Evolutionary conservation across 2,329 filamentous ascomycete genomes (phyloP).

Genomic region (Microcera coccophila): DNA sequence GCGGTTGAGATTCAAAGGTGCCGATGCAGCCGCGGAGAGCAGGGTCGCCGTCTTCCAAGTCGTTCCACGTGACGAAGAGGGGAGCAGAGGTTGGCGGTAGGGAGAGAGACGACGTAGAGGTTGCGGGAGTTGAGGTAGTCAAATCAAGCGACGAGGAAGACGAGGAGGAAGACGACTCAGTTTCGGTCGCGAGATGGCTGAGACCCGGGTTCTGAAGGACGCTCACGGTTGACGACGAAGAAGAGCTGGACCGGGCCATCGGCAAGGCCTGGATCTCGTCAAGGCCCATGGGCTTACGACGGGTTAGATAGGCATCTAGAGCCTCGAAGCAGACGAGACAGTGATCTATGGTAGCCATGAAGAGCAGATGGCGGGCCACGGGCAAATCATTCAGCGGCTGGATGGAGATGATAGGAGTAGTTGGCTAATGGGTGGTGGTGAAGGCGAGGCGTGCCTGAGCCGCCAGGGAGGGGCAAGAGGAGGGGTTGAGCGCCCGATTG

Average conservation of each 20-base stretch:
- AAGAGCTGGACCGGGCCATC: constrained; percentile 31
- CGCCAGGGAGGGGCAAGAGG: constrained; percentile 15
- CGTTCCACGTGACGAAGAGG: constrained; percentile 95
- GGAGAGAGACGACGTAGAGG: constrained; percentile 41
- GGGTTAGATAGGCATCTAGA: constrained; percentile 70
- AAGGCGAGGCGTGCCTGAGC: constrained; percentile 12
- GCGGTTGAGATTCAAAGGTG: constrained; percentile 76
- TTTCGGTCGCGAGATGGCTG: constrained; percentile 37
- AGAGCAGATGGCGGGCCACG: constrained; percentile 4
- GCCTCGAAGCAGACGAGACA: constrained; percentile 93
- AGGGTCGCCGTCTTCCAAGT: constrained; percentile 44
- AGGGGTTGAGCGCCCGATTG: constrained; percentile 1
- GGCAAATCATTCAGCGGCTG: constrained; percentile 7
- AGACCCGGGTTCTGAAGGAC: constrained; percentile 40
- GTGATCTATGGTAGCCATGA: constrained; percentile 81
- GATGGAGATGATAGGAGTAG: constrained; percentile 3
- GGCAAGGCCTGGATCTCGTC: constrained; percentile 66
- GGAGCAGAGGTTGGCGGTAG: constrained; percentile 54
- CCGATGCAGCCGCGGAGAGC: constrained; percentile 90
- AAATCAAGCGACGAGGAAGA: constrained; percentile 40
- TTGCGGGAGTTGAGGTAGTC: constrained; percentile 44
- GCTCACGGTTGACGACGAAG: constrained; percentile 4
- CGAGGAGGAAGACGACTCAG: constrained; percentile 35
- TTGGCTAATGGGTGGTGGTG: too few species aligned
- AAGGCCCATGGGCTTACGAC: constrained; percentile 64